phyloP scores from a whole-genome alignment of 1,139 yeast genomes.

The Meyerozyma carpophila region DNA sequence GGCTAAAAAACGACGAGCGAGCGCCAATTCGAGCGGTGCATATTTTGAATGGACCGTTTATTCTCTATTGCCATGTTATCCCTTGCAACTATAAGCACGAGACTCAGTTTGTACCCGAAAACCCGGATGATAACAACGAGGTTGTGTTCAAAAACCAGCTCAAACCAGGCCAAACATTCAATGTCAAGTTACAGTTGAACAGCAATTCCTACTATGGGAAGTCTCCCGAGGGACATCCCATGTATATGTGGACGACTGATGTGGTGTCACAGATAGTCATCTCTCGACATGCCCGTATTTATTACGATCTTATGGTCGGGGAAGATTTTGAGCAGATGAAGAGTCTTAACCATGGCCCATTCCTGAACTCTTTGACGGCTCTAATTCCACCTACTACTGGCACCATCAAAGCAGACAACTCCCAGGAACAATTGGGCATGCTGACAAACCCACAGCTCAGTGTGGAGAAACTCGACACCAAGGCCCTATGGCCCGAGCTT shows the following conservation, averaged over 20 bases:
- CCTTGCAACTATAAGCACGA: slow-evolving; percentile 44
- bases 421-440: slow-evolving; percentile 4
- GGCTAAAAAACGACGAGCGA: slow-evolving; percentile 48
- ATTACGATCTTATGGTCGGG: slow-evolving; percentile 18
- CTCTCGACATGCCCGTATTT: slow-evolving; percentile 13
- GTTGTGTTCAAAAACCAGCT: slow-evolving; percentile 17
- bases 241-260: slow-evolving; percentile 18
- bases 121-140: slow-evolving; percentile 21
- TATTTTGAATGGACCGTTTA: slow-evolving; percentile 53
- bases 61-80: slow-evolving; percentile 53
- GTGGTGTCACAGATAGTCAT: slow-evolving; percentile 19
- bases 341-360: slow-evolving; percentile 22
- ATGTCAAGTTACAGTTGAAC: slow-evolving; percentile 22
- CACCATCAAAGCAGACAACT: neutral
- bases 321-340: slow-evolving; percentile 29
- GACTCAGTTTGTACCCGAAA: slow-evolving; percentile 23
- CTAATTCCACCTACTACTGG: slow-evolving; percentile 3
- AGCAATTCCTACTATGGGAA: slow-evolving; percentile 32
- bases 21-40: slow-evolving; percentile 51
- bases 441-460: slow-evolving; percentile 9
- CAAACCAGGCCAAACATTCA: slow-evolving; percentile 14
- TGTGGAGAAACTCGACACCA: slow-evolving; percentile 11
- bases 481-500: slow-evolving; percentile 15
- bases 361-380: slow-evolving; percentile 15
- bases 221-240: slow-evolving; percentile 7